Evolutionary conservation across 768 basidiomycete genomes (phyloP).

Genomic region (Lentinula aciculospora): DNA sequence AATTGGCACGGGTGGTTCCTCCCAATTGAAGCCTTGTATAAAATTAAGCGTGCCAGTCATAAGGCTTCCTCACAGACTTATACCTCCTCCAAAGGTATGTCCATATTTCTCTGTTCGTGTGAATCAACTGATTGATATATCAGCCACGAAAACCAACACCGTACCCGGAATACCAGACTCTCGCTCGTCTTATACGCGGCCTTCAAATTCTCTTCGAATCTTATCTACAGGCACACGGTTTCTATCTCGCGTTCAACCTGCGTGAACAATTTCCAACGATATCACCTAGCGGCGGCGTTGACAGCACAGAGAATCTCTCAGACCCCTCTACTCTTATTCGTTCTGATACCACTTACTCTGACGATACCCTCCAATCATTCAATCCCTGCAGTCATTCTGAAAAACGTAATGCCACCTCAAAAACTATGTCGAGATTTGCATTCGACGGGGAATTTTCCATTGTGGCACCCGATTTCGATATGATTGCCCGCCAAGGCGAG

Average conservation of each 20-base stretch:
- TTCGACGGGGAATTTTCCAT: slow-evolving; percentile 6
- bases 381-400: not conserved
- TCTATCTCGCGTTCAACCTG: not conserved
- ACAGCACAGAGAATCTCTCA: not conserved
- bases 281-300: not conserved
- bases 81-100: slow-evolving; percentile 16
- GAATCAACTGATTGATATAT: not conserved
- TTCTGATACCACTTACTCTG: not conserved
- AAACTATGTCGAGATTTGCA: not conserved
- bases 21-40: not conserved
- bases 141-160: not conserved
- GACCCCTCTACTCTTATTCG: not conserved
- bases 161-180: slow-evolving; percentile 4
- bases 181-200: not conserved
- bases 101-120: not conserved
- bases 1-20: not conserved
- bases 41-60: not conserved
- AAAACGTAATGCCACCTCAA: not conserved
- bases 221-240: slow-evolving; percentile 1
- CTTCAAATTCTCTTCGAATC: not conserved
- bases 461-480: not conserved
- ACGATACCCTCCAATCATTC: not conserved
- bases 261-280: not conserved
- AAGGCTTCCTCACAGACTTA: not conserved
- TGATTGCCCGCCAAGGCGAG: not conserved